Conservation (phyloP, 2,329 filamentous ascomycete species). For the Plectosphaerella plurivora region DNA sequence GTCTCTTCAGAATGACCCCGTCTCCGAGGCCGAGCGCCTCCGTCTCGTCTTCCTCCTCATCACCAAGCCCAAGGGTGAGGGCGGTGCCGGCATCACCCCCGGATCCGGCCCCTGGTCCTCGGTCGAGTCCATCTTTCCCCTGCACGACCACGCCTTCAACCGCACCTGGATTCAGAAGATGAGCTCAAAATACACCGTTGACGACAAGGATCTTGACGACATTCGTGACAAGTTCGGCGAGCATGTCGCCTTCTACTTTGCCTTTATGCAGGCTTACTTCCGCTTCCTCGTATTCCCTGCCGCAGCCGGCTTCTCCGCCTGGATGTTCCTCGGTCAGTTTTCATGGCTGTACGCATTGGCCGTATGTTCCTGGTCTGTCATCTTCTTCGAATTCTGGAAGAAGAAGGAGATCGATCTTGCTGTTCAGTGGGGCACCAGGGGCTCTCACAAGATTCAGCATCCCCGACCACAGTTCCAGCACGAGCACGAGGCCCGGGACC, state of each 20-base stretch:
- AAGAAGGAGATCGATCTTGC: constrained; percentile 83
- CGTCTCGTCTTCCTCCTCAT: constrained; percentile 85
- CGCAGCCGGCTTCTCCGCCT: constrained; percentile 69
- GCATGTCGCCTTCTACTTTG: constrained; percentile 90
- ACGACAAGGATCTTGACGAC: constrained; percentile 62
- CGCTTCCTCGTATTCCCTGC: constrained; percentile 80
- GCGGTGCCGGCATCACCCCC: constrained; percentile 74
- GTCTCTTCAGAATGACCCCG: constrained; percentile 66
- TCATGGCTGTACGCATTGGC: constrained; percentile 75
- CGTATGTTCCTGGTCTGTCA: constrained; percentile 79
- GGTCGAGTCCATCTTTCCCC: constrained; percentile 69
- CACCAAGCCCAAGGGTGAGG: constrained; percentile 66
- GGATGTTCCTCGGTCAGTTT: constrained; percentile 80
- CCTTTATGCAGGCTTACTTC: constrained; percentile 89
- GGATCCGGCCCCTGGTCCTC: constrained; percentile 66
- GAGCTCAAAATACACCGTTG: constrained; percentile 66
- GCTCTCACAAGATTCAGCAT: constrained; percentile 76
- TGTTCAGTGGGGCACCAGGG: constrained; percentile 83
- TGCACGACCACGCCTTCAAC: constrained; percentile 75
- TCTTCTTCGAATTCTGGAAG: constrained; percentile 96
- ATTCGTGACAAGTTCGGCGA: constrained; percentile 77
- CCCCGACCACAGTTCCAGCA: constrained; percentile 74
- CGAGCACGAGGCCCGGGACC: constrained; percentile 72
- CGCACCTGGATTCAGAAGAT: constrained; percentile 70
- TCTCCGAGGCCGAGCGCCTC: constrained; percentile 84